Percentiles rank a stretch among this genome's conserved stretches.
Evolutionary conservation across 2,329 filamentous ascomycete species (phyloP).

Genomic region (Colletotrichum sp.): DNA sequence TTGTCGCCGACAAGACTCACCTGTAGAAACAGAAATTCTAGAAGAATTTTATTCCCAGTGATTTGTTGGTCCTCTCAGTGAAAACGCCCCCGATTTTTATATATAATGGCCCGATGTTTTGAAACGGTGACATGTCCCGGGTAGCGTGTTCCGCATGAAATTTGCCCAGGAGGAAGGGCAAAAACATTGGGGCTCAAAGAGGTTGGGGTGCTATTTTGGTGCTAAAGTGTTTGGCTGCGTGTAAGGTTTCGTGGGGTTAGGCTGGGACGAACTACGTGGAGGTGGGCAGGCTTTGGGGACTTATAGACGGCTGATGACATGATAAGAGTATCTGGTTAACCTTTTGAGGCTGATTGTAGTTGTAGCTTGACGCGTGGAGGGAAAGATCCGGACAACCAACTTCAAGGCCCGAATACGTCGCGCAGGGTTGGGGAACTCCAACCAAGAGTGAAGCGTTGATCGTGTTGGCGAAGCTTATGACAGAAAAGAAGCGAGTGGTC

Average conservation of each 20-base stretch:
- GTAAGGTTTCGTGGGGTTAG: not conserved
- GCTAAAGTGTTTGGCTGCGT: not conserved
- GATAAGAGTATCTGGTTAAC: no score
- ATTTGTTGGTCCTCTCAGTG: not conserved
- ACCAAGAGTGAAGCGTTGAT: no score
- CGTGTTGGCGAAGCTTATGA: no score
- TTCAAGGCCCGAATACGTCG: no score
- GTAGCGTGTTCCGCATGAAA: not conserved
- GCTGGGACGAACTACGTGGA: not conserved
- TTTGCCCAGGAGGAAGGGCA: not conserved
- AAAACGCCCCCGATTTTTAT: not conserved
- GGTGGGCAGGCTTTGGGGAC: not conserved
- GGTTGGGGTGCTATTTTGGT: not conserved
- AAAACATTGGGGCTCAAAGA: not conserved
- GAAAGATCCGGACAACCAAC: no score
- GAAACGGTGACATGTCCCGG: not conserved
- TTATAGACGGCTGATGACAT: no score
- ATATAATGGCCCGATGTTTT: not conserved
- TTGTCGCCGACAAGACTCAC: not conserved
- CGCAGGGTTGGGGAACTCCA: no score
- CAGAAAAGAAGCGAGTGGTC: no score
- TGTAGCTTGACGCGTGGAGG: no score
- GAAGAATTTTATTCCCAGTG: not conserved
- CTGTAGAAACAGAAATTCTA: not conserved
- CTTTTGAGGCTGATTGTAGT: no score